phyloP scores from a whole-genome alignment of 129 eudicot species.

The Dittrichia graveolens region DNA sequence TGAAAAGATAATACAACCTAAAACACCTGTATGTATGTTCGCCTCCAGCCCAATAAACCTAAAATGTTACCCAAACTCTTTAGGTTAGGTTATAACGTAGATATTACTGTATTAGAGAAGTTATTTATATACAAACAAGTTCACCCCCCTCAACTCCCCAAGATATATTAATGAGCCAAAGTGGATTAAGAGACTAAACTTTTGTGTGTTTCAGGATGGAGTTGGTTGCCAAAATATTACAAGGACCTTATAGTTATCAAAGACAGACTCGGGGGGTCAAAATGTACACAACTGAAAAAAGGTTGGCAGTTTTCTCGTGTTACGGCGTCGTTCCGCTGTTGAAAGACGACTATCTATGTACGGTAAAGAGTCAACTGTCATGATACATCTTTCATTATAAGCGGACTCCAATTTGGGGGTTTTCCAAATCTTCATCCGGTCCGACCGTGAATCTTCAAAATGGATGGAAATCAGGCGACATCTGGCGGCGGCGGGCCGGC shows the following conservation, averaged over 20 bases:
- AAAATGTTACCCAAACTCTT: no score
- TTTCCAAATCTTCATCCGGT: not conserved
- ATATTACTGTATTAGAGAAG: no score
- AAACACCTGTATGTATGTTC: no score
- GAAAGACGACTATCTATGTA: slow-evolving; percentile 12
- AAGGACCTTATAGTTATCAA: slow-evolving; percentile 1
- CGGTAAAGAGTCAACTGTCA: slow-evolving; percentile 28
- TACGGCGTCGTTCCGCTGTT: slow-evolving; percentile 29
- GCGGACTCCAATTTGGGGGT: slow-evolving; percentile 17
- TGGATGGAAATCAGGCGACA: slow-evolving; percentile 50
- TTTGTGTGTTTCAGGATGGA: no score
- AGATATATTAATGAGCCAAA: not conserved
- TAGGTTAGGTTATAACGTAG: no score
- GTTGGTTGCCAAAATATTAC: no score
- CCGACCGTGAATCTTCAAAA: slow-evolving; percentile 13
- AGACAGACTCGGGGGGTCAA: slow-evolving; percentile 6
- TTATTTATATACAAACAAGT: no score
- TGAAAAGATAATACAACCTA: no score
- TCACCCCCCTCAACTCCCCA: no score
- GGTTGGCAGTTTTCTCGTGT: not conserved
- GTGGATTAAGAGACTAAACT: no score
- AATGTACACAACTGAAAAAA: not conserved
- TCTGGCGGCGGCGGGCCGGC: slow-evolving; percentile 68
- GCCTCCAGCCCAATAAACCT: no score
- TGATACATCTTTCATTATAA: slow-evolving; percentile 6